phyloP scores from a whole-genome alignment of 495 filamentous ascomycete genomes.

The Tuber borchii region DNA sequence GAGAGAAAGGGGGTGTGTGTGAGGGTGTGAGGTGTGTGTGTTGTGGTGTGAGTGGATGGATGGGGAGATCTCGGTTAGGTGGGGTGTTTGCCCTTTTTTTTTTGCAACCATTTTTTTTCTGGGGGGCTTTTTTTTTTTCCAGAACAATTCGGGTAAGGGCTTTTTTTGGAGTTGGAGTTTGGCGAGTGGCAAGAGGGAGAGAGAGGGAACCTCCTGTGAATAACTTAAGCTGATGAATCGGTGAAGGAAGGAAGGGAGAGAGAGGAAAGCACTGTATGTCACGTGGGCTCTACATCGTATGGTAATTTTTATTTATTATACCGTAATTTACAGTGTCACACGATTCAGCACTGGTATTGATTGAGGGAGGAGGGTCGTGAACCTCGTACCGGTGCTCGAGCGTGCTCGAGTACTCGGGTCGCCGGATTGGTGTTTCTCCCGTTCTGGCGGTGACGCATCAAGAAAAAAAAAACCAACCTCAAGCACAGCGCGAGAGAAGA shows the following conservation, averaged over 20 bases:
- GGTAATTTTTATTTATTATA: too few species aligned
- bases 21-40: not conserved
- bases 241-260: not conserved
- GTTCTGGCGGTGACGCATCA: too few species aligned
- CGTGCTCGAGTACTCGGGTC: too few species aligned
- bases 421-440: too few species aligned
- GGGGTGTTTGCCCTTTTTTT: not conserved
- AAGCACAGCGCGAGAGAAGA: not conserved
- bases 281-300: not conserved
- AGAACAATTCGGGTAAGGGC: not conserved
- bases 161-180: not conserved
- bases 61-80: constrained; percentile 2
- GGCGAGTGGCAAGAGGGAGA: too few species aligned
- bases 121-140: not conserved
- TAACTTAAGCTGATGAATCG: not conserved
- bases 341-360: not conserved
- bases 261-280: not conserved
- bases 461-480: too few species aligned
- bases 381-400: too few species aligned
- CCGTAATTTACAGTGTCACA: not conserved
- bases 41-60: not conserved
- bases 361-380: not conserved
- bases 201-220: not conserved
- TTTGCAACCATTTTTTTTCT: not conserved
- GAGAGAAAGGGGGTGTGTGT: not conserved